Percentiles rank a stretch among this genome's conserved stretches.
phyloP scores from a whole-genome alignment of 148 eudicot genomes.

The Suaeda aralocaspica region DNA sequence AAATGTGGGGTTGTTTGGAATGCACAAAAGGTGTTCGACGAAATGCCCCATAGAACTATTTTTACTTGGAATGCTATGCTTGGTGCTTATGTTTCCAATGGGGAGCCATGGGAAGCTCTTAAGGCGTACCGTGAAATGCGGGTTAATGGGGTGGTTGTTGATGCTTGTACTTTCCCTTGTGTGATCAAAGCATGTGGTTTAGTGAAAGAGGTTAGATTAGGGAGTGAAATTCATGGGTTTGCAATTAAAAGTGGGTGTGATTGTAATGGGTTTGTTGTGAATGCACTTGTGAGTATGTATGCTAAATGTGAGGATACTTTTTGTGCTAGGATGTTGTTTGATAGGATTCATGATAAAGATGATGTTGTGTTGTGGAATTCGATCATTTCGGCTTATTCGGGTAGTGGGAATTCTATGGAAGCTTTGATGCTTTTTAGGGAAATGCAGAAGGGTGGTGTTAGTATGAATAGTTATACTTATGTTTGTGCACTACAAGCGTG shows the following conservation, averaged over 20 bases:
- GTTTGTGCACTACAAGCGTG: constrained; percentile 69
- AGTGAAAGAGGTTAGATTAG: constrained; percentile 33
- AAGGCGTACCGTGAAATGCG: constrained; percentile 55
- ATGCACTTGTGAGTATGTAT: constrained; percentile 71
- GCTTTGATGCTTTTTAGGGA: constrained; percentile 52
- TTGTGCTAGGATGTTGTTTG: constrained; percentile 48
- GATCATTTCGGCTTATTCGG: constrained; percentile 56
- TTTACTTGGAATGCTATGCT: constrained; percentile 91
- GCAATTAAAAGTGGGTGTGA: constrained; percentile 52
- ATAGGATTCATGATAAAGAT: constrained; percentile 33
- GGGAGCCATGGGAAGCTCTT: constrained; percentile 45
- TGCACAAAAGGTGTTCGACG: constrained; percentile 72
- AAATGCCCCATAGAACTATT: constrained; percentile 55
- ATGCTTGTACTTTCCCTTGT: constrained; percentile 63
- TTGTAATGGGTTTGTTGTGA: constrained; percentile 54
- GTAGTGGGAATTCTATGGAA: constrained; percentile 37
- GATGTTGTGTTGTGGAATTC: constrained; percentile 86
- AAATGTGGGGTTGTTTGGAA: constrained; percentile 53
- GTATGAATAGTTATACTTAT: constrained; percentile 62
- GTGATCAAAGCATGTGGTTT: constrained; percentile 70
- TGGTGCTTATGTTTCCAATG: constrained; percentile 66
- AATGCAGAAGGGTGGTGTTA: constrained; percentile 49
- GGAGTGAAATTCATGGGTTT: constrained; percentile 62
- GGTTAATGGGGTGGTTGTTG: constrained; percentile 36
- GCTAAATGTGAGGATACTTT: constrained; percentile 48